Evolutionary conservation across 805 yeast genomes (phyloP).

Genomic region (Pichia cabralensis): DNA sequence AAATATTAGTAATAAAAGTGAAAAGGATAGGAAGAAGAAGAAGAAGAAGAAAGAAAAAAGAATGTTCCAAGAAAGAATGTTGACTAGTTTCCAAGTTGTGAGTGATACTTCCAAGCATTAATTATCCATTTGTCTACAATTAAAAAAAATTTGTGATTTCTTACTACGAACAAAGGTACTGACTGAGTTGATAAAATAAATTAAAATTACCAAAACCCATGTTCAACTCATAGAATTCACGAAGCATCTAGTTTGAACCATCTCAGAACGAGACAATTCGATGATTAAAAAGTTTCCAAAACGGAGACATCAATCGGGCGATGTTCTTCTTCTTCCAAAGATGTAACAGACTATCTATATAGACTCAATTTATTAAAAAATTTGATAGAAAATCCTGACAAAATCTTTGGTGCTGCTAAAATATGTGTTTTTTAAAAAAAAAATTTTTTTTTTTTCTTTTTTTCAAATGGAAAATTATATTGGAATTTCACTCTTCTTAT

Average conservation of each 20-base stretch:
- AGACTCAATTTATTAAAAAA: neutral
- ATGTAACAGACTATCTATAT: conserved; percentile 83
- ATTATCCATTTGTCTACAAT: too few species aligned
- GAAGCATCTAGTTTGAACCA: conserved; percentile 27
- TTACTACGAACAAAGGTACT: conserved; percentile 70
- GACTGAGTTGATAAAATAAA: too few species aligned
- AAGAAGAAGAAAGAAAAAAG: neutral
- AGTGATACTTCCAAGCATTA: too few species aligned
- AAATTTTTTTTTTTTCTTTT: too few species aligned
- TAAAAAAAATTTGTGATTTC: conserved; percentile 74
- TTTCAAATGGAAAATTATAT: too few species aligned
- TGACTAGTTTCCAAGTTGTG: too few species aligned
- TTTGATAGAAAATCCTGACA: conserved; percentile 57
- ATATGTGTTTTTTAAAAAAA: conserved; percentile 11
- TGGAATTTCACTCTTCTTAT: too few species aligned
- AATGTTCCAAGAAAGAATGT: too few species aligned
- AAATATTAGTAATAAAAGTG: too few species aligned
- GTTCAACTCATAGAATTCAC: conserved; percentile 83
- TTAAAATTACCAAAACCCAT: conserved; percentile 16
- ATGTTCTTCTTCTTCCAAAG: conserved; percentile 80
- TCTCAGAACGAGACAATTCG: conserved; percentile 35
- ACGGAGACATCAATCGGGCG: conserved; percentile 40
- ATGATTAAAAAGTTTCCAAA: conserved; percentile 29
- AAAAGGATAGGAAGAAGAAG: neutral
- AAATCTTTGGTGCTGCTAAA: conserved; percentile 69